A percentile compares a stretch with the other conserved stretches of the same genome.
These are phyloP conservation scores for Neofusicoccum laricinum DNA, from an alignment of 2,329 filamentous ascomycete species.

Conservation along the genomic window DNA sequence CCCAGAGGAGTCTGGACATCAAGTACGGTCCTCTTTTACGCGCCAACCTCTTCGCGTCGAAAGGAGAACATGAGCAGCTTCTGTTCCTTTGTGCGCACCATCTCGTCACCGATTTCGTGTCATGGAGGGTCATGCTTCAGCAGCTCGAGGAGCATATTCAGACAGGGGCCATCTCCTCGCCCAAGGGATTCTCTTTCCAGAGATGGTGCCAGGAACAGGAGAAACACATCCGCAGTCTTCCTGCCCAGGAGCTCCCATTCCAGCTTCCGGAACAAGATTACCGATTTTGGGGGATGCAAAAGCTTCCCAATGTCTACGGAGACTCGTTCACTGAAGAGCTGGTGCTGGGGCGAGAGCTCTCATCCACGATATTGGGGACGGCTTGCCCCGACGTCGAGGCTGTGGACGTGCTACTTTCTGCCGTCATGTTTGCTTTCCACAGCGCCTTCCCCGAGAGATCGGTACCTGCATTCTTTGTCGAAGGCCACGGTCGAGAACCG, in stretches of 20 bases:
- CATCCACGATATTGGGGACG: conserved; percentile 21
- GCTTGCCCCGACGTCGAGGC: not conserved
- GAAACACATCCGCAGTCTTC: conserved; percentile 27
- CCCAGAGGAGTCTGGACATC: conserved; percentile 32
- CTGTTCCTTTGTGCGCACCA: conserved; percentile 37
- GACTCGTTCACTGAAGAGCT: conserved; percentile 33
- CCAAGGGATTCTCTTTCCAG: conserved; percentile 36
- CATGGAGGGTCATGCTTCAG: conserved; percentile 38
- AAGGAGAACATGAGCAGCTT: conserved; percentile 20
- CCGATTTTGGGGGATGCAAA: conserved; percentile 39
- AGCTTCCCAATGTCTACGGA: conserved; percentile 30
- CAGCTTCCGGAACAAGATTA: conserved; percentile 28
- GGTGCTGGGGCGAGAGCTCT: conserved; percentile 29
- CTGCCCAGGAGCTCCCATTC: conserved; percentile 23
- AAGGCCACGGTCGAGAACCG: conserved; percentile 26
- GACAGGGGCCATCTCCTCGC: conserved; percentile 24
- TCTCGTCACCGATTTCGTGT: conserved; percentile 37
- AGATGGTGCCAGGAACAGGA: conserved; percentile 34
- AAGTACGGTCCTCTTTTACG: conserved; percentile 38
- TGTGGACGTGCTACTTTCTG: conserved; percentile 2
- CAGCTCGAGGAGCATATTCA: conserved; percentile 33
- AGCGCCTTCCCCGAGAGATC: not conserved
- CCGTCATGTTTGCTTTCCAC: not conserved
- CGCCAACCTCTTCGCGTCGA: conserved; percentile 40
- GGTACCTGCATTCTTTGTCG: conserved; percentile 18